Evolutionary conservation across 2,329 filamentous ascomycete species (phyloP).

Genomic region (Fusarium beomiforme): DNA sequence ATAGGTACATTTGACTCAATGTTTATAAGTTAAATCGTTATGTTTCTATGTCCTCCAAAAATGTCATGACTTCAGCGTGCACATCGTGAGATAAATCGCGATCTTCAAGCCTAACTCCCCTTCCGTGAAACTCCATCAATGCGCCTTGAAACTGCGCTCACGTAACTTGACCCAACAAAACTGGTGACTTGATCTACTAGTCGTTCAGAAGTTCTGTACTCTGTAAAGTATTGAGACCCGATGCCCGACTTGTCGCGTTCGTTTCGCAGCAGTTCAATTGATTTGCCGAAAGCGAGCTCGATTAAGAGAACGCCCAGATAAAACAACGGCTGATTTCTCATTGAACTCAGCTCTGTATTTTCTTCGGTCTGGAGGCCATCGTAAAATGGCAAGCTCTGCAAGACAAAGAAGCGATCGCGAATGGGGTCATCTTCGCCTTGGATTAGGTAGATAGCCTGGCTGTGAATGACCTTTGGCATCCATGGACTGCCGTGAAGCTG

Average conservation of each 20-base stretch:
- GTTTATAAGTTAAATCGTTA: background rate
- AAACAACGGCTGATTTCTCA: background rate
- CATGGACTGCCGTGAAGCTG: background rate
- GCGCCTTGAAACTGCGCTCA: background rate
- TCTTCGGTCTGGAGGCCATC: no score
- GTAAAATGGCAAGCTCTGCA: background rate
- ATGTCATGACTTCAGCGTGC: background rate
- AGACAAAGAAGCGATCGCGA: background rate
- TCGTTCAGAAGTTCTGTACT: background rate
- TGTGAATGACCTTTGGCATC: background rate
- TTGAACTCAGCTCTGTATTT: background rate
- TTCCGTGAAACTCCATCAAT: background rate
- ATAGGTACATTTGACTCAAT: background rate
- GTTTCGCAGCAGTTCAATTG: fast-evolving
- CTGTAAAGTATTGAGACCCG: background rate
- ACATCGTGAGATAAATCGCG: background rate
- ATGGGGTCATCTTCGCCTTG: background rate
- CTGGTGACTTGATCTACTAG: background rate
- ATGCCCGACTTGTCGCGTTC: background rate
- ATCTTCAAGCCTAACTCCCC: background rate
- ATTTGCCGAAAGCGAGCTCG: fast-evolving
- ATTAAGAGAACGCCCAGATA: background rate
- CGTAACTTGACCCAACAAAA: background rate
- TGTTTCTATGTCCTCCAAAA: background rate
- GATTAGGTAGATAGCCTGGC: background rate